A percentile compares a stretch with the other conserved stretches of the same genome.
Conservation (phyloP, 495 filamentous ascomycete genomes). For the Neurospora sublineolata region DNA sequence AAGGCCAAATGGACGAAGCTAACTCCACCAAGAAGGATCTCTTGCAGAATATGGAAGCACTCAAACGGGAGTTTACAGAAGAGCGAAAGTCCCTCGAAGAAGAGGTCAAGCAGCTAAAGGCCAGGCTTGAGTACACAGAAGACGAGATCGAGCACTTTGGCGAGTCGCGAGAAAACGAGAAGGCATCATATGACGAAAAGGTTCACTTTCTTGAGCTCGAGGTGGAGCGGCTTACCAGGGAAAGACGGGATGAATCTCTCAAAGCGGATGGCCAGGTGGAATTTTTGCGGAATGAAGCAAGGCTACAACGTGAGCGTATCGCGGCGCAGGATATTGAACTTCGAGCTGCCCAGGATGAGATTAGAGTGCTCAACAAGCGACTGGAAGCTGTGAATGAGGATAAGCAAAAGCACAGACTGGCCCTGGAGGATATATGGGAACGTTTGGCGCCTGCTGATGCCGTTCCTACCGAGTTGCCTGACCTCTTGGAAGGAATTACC, state of each 20-base stretch:
- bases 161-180: conserved; percentile 73
- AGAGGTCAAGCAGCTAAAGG: conserved; percentile 63
- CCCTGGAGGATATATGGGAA: conserved; percentile 50
- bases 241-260: conserved; percentile 44
- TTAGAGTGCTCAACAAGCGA: conserved; percentile 36
- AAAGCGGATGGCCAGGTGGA: conserved; percentile 45
- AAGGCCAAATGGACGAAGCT: conserved; percentile 63
- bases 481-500: conserved; percentile 53
- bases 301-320: conserved; percentile 41
- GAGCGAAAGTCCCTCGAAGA: conserved; percentile 71
- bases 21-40: conserved; percentile 90
- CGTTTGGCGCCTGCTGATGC: conserved; percentile 46
- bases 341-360: conserved; percentile 40
- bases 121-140: conserved; percentile 73
- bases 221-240: conserved; percentile 47
- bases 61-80: conserved; percentile 74
- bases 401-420: conserved; percentile 13
- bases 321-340: conserved; percentile 43
- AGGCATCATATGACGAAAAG: conserved; percentile 52
- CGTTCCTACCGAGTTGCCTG: conserved; percentile 44
- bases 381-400: conserved; percentile 37
- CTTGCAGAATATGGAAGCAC: conserved; percentile 84
- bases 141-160: conserved; percentile 78
- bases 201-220: conserved; percentile 60
- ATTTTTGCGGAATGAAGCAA: conserved; percentile 44